A percentile compares a stretch with the other conserved stretches of the same genome.
phyloP scores from a whole-genome alignment of 2,329 filamentous ascomycete genomes.

The Biscogniauxia mediterranea region DNA sequence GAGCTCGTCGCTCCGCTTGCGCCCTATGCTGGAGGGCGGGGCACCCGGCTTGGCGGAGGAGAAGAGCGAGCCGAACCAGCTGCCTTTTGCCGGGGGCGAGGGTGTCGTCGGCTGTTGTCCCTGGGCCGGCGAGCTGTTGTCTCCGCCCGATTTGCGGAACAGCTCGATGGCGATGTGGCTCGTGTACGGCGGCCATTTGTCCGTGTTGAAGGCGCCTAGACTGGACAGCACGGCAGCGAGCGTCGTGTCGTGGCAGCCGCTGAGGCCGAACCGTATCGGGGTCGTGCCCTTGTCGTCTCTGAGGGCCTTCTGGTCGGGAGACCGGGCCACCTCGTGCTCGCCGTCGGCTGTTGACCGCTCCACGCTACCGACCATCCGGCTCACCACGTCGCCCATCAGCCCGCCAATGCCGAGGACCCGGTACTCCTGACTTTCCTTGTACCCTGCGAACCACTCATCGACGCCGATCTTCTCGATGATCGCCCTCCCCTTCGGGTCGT shows the following conservation, averaged over 20 bases:
- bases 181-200: constrained; percentile 88
- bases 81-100: constrained; percentile 16
- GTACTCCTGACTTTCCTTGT: constrained; percentile 81
- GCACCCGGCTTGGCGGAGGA: constrained; percentile 28
- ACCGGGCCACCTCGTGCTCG: constrained; percentile 45
- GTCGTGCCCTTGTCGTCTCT: constrained; percentile 36
- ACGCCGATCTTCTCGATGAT: constrained; percentile 75
- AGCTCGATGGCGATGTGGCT: constrained; percentile 89
- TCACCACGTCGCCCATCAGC: constrained; percentile 79
- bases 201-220: constrained; percentile 72
- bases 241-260: constrained; percentile 91
- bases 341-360: constrained; percentile 56
- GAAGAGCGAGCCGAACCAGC: constrained; percentile 37
- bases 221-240: constrained; percentile 75
- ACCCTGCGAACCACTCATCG: constrained; percentile 93
- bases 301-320: constrained; percentile 26
- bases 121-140: not conserved
- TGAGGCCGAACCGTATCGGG: constrained; percentile 71
- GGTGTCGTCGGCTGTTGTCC: constrained; percentile 9
- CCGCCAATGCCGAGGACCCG: constrained; percentile 84
- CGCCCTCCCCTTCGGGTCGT: constrained; percentile 67
- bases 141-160: constrained; percentile 57
- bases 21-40: constrained; percentile 51
- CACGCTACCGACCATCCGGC: constrained; percentile 68
- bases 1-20: constrained; percentile 58